Percentiles rank a stretch among this genome's conserved stretches.
phyloP scores from a whole-genome alignment of 2,329 filamentous ascomycete species.

The Sarocladium kiliense region DNA sequence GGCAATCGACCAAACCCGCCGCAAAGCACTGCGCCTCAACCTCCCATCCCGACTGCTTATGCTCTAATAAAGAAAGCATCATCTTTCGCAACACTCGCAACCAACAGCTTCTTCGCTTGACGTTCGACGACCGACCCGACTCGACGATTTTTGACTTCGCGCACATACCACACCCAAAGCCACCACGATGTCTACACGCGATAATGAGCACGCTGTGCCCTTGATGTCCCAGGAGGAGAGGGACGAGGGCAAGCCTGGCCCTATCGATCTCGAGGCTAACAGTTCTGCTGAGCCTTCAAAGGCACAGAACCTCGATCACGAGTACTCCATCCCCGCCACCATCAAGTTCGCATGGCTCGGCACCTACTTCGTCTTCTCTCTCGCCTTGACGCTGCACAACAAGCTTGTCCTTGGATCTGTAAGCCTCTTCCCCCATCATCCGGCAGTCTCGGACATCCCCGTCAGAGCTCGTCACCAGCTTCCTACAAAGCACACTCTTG shows the following conservation, averaged over 20 bases:
- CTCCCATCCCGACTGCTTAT: background rate
- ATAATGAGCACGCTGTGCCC: conserved; percentile 25
- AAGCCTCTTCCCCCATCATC: conserved; percentile 17
- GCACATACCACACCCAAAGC: background rate
- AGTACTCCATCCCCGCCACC: conserved; percentile 38
- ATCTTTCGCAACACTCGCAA: background rate
- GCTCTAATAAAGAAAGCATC: background rate
- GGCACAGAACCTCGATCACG: conserved; percentile 33
- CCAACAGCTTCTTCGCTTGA: background rate
- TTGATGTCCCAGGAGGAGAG: conserved; percentile 27
- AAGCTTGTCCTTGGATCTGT: conserved; percentile 51
- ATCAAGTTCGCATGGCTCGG: conserved; percentile 46
- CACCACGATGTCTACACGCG: conserved; percentile 25
- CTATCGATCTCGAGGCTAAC: conserved; percentile 27
- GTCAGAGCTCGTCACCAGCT: no score
- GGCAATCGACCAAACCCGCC: background rate
- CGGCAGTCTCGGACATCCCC: background rate
- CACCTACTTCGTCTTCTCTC: conserved; percentile 45
- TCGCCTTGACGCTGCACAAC: conserved; percentile 52
- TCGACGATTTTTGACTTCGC: background rate
- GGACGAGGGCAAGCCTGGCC: conserved; percentile 22
- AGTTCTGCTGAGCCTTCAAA: conserved; percentile 22
- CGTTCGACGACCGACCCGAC: background rate
- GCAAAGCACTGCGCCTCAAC: conserved; percentile 1
- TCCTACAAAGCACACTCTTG: no score